phyloP scores from a whole-genome alignment of 768 basidiomycete genomes.

The Amanita exitialis region DNA sequence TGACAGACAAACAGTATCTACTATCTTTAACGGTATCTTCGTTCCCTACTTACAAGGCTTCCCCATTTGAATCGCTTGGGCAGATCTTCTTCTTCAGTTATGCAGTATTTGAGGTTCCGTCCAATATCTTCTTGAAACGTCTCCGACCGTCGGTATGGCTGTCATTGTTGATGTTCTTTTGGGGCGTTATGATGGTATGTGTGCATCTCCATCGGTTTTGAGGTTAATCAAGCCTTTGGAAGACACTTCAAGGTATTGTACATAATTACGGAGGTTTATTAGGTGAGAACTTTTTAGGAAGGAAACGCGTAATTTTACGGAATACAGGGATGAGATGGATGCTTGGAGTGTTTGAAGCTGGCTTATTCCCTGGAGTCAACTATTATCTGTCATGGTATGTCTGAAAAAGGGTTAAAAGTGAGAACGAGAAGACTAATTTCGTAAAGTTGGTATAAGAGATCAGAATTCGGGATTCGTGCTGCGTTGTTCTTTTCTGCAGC shows the following conservation, averaged over 20 bases:
- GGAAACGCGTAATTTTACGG: background rate
- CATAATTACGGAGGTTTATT: constrained; percentile 61
- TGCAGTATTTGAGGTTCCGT: constrained; percentile 69
- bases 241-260: constrained; percentile 69
- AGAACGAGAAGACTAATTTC: background rate
- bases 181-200: constrained; percentile 69
- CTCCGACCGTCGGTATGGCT: constrained; percentile 73
- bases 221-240: constrained; percentile 10
- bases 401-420: constrained; percentile 7
- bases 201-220: background rate
- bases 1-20: constrained; percentile 58
- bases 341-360: constrained; percentile 68
- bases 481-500: constrained; percentile 73
- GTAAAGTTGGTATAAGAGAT: constrained; percentile 46
- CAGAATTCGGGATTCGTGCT: constrained; percentile 61
- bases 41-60: constrained; percentile 9
- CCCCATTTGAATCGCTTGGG: background rate
- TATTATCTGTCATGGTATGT: constrained; percentile 66
- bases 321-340: constrained; percentile 58
- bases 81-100: constrained; percentile 53
- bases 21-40: constrained; percentile 43
- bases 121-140: constrained; percentile 63
- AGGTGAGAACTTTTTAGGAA: constrained; percentile 25
- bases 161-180: constrained; percentile 59
- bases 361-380: constrained; percentile 52